Conservation (phyloP, 306 rosid genomes). For the Rubus idaeus region DNA sequence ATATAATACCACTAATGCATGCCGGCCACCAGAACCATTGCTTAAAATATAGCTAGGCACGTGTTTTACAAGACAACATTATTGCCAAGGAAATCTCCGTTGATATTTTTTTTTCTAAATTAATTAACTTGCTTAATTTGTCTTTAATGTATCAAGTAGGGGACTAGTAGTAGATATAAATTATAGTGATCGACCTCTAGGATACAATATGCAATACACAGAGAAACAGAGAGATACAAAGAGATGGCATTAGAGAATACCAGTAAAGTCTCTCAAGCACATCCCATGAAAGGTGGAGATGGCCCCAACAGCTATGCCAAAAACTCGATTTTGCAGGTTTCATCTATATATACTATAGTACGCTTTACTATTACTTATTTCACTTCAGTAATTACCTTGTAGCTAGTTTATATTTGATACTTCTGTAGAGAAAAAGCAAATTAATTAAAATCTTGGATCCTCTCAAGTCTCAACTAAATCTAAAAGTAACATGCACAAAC, state of each 20-base stretch:
- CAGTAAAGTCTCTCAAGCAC: constrained; percentile 1
- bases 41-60: too few species aligned
- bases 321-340: constrained; percentile 34
- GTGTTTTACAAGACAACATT: not conserved
- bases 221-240: not conserved
- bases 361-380: not conserved
- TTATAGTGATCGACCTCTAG: not conserved
- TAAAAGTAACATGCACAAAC: not conserved
- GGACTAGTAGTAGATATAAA: not conserved
- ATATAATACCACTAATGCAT: not conserved
- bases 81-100: too few species aligned
- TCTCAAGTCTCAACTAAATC: too few species aligned
- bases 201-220: not conserved
- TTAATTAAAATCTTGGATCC: not conserved
- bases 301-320: constrained; percentile 44
- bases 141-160: not conserved
- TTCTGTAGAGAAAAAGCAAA: not conserved
- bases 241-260: not conserved
- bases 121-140: not conserved
- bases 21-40: too few species aligned
- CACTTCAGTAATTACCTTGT: not conserved
- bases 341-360: not conserved
- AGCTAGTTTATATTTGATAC: not conserved
- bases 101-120: too few species aligned
- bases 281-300: constrained; percentile 39